Evolutionary conservation across 2,329 filamentous ascomycete genomes (phyloP).

Genomic region (Gnomoniopsis smithogilvyi): DNA sequence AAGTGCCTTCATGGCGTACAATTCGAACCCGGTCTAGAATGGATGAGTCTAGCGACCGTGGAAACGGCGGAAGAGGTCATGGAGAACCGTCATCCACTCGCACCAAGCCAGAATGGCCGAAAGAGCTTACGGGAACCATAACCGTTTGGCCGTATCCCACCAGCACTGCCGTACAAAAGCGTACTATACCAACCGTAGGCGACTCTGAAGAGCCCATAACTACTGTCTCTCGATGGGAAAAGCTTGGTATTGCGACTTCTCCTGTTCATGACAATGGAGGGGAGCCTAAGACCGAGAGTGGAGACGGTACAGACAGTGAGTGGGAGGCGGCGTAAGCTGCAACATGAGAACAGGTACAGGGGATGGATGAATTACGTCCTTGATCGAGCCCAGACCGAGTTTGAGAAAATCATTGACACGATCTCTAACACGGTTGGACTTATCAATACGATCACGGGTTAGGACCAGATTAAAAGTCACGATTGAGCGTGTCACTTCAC

Average conservation of each 20-base stretch:
- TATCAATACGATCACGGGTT: neutral
- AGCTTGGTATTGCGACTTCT: neutral
- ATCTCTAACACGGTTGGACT: neutral
- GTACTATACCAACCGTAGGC: neutral
- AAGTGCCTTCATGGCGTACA: neutral
- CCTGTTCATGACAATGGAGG: neutral
- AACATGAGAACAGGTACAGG: too few relatives aligned
- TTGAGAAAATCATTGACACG: neutral
- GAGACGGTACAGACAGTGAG: neutral
- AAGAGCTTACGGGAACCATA: neutral
- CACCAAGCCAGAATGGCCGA: neutral
- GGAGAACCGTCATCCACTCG: neutral
- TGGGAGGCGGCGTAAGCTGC: too few relatives aligned
- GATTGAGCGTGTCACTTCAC: neutral
- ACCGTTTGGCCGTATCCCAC: neutral
- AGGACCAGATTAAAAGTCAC: neutral
- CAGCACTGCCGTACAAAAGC: neutral
- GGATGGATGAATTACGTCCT: neutral
- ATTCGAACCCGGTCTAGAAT: neutral
- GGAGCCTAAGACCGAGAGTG: neutral
- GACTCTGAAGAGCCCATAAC: neutral
- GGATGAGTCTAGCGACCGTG: neutral
- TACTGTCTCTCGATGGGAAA: neutral
- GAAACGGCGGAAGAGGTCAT: neutral
- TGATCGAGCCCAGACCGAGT: neutral